These are phyloP conservation scores for Aspergillus sp. DNA, from an alignment of 2,329 filamentous ascomycete species.

Conservation along the genomic window DNA sequence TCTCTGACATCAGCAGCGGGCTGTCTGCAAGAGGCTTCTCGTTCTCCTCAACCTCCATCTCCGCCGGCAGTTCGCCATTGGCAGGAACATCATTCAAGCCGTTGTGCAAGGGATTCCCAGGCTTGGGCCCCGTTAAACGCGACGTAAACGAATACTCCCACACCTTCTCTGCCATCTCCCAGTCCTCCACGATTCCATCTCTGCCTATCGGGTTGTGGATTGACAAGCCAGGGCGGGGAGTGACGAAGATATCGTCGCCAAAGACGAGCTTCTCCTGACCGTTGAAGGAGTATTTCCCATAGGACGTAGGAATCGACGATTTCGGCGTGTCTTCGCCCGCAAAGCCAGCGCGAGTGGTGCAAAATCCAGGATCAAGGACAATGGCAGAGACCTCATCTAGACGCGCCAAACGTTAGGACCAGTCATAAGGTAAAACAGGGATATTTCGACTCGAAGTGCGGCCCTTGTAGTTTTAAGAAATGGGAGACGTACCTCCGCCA, in stretches of 20 bases:
- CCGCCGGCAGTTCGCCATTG: constrained; percentile 48
- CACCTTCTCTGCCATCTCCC: constrained; percentile 79
- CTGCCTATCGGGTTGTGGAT: constrained; percentile 86
- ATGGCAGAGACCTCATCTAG: constrained; percentile 94
- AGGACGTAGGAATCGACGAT: constrained; percentile 82
- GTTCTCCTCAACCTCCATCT: constrained; percentile 52
- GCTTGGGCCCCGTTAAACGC: constrained; percentile 69
- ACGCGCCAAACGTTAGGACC: constrained; percentile 1
- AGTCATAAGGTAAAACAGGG: neutral
- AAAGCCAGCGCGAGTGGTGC: constrained; percentile 84
- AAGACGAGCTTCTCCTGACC: constrained; percentile 57
- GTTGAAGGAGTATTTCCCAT: constrained; percentile 54
- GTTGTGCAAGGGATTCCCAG: constrained; percentile 63
- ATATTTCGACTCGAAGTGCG: neutral
- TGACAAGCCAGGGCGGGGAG: constrained; percentile 66
- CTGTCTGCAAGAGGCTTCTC: constrained; percentile 80
- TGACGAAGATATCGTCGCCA: constrained; percentile 81
- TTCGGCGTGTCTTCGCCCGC: constrained; percentile 97
- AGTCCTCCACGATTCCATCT: constrained; percentile 89
- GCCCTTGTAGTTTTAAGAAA: neutral
- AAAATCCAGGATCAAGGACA: constrained; percentile 90
- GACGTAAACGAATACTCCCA: constrained; percentile 93
- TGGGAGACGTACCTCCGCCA: constrained; percentile 38
- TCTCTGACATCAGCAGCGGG: constrained; percentile 87
- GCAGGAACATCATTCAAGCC: constrained; percentile 62